Conservation (phyloP, 108 stramenopile genomes). For the Skeletonema tropicum region DNA sequence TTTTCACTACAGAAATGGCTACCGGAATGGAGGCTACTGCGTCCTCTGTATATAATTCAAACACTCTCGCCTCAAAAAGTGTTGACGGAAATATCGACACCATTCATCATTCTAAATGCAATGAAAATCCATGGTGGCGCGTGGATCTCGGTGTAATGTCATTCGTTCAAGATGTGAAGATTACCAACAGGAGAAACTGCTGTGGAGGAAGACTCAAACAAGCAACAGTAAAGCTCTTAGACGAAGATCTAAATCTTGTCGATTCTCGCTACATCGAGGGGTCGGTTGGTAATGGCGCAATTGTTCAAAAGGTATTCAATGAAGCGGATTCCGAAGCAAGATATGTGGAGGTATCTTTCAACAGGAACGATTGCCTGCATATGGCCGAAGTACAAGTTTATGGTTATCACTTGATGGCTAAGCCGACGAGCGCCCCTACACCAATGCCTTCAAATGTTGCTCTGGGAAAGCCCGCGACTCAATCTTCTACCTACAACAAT, state of each 20-base stretch:
- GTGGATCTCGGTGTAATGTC: slow-evolving; percentile 14
- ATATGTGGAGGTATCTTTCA: slow-evolving; percentile 1
- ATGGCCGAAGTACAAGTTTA: slow-evolving; percentile 5
- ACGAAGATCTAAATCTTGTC: background rate
- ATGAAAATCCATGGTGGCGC: background rate
- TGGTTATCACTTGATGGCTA: slow-evolving; percentile 8
- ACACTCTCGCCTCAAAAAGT: background rate
- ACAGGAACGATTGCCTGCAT: background rate
- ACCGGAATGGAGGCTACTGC: background rate
- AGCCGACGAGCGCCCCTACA: background rate
- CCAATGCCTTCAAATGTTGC: background rate
- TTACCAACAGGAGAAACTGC: slow-evolving; percentile 5
- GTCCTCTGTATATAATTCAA: background rate
- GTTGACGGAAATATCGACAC: background rate
- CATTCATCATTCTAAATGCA: background rate
- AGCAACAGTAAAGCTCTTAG: slow-evolving; percentile 1
- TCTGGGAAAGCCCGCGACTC: slow-evolving; percentile 12
- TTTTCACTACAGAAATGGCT: background rate
- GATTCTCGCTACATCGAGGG: slow-evolving; percentile 10
- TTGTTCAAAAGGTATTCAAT: slow-evolving; percentile 12
- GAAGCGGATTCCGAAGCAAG: slow-evolving; percentile 7
- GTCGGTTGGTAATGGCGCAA: slow-evolving; percentile 1
- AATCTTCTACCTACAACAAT: slow-evolving; percentile 20
- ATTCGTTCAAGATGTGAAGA: slow-evolving; percentile 4
- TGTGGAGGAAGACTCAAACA: slow-evolving; percentile 13